Conservation (phyloP, 768 basidiomycete genomes). For the Boletus fagicola region DNA sequence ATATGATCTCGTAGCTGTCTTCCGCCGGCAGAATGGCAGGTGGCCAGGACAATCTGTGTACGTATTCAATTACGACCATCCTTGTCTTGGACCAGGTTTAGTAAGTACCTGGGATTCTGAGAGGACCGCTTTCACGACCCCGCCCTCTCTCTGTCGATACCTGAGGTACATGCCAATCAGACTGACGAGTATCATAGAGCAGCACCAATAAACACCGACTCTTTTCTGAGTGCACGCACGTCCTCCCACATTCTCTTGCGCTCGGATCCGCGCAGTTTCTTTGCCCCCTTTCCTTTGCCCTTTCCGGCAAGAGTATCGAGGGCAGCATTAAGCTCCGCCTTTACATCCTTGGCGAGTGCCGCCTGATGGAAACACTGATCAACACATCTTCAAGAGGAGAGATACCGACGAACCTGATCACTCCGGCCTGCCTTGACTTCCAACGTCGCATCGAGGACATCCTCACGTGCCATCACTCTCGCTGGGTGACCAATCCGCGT, state of each 20-base stretch:
- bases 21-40: slow-evolving; percentile 92
- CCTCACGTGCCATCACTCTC: slow-evolving; percentile 73
- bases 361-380: slow-evolving; percentile 48
- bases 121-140: slow-evolving; percentile 79
- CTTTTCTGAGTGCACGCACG: slow-evolving; percentile 83
- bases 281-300: slow-evolving; percentile 73
- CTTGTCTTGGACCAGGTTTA: background rate
- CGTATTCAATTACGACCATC: background rate
- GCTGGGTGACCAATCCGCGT: slow-evolving; percentile 97
- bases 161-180: slow-evolving; percentile 37
- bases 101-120: slow-evolving; percentile 64
- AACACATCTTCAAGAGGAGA: background rate
- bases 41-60: slow-evolving; percentile 77
- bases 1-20: slow-evolving; percentile 69
- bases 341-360: slow-evolving; percentile 83
- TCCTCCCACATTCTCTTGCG: slow-evolving; percentile 86
- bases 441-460: slow-evolving; percentile 63
- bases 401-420: slow-evolving; percentile 51
- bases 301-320: slow-evolving; percentile 68
- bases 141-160: slow-evolving; percentile 84
- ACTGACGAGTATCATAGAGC: background rate
- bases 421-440: slow-evolving; percentile 72
- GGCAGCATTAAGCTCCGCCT: slow-evolving; percentile 74
- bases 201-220: slow-evolving; percentile 48
- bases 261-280: slow-evolving; percentile 66